Conservation (phyloP, 306 rosid species). For the Prunus armeniaca region DNA sequence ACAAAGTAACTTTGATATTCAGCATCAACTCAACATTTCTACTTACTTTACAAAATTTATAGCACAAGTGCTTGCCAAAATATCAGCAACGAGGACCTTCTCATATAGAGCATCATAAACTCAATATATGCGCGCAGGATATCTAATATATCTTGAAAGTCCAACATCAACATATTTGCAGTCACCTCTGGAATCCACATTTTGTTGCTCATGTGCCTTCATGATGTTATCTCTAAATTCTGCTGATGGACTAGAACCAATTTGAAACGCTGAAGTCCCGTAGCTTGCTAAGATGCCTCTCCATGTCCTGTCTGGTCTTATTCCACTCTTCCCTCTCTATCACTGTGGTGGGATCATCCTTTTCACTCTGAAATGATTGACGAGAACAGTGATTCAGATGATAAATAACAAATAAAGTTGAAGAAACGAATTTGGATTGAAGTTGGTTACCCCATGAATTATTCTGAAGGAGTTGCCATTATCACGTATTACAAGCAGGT, state of each 20-base stretch:
- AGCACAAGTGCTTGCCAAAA: not conserved
- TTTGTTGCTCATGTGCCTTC: conserved; percentile 4
- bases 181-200: conserved; percentile 6
- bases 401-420: conserved; percentile 11
- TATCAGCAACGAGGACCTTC: not conserved
- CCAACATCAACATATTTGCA: not conserved
- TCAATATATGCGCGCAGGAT: not conserved
- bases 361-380: conserved; percentile 61
- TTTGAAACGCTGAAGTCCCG: conserved; percentile 81
- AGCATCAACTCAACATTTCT: conserved; percentile 6
- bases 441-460: conserved; percentile 50
- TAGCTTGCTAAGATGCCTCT: conserved; percentile 90
- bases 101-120: not conserved
- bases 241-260: conserved; percentile 57
- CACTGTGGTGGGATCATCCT: conserved; percentile 80
- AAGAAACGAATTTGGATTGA: conserved; percentile 19
- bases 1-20: not conserved
- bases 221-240: not conserved
- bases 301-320: conserved; percentile 78
- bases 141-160: not conserved
- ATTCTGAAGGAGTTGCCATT: conserved; percentile 83
- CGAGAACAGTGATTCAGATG: conserved; percentile 15
- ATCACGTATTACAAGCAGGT: conserved; percentile 78
- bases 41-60: not conserved
- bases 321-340: conserved; percentile 87